A percentile compares a stretch with the other conserved stretches of the same genome.
Conservation (phyloP, 495 filamentous ascomycete genomes). For the Xylaria castorea region DNA sequence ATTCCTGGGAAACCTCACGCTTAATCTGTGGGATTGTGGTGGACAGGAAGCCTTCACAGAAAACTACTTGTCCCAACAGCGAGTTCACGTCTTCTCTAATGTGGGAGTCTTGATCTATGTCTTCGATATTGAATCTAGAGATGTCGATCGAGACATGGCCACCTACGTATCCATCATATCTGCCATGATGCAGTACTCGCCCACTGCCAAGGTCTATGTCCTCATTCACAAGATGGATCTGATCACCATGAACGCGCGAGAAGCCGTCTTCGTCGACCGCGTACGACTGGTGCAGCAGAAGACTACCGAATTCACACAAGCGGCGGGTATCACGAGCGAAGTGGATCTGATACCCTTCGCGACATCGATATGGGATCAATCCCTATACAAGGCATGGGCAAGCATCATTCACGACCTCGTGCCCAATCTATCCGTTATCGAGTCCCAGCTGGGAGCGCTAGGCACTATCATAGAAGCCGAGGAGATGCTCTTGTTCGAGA, state of each 20-base stretch:
- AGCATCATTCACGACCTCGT: constrained; percentile 95
- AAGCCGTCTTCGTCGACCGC: constrained; percentile 81
- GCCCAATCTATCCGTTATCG: constrained; percentile 89
- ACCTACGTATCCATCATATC: constrained; percentile 87
- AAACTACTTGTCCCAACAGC: constrained; percentile 93
- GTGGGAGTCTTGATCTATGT: constrained; percentile 99
- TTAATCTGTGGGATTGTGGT: constrained; percentile 99
- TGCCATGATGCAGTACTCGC: constrained; percentile 84
- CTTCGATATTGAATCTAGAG: constrained; percentile 95
- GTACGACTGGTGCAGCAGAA: constrained; percentile 73
- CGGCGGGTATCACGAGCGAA: constrained; percentile 42
- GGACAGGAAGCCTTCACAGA: constrained; percentile 99
- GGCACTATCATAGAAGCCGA: constrained; percentile 86
- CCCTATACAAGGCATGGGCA: constrained; percentile 97
- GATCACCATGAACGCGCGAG: constrained; percentile 78
- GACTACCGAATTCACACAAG: constrained; percentile 69
- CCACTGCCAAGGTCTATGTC: constrained; percentile 84
- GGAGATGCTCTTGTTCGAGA: constrained; percentile 94
- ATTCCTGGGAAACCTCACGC: constrained; percentile 94
- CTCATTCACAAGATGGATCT: constrained; percentile 99
- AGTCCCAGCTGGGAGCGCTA: constrained; percentile 77
- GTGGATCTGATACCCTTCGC: constrained; percentile 76
- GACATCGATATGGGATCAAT: constrained; percentile 98
- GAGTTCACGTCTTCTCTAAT: constrained; percentile 92
- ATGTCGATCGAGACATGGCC: constrained; percentile 87